These are phyloP conservation scores for Penicillium thymicola DNA, from an alignment of 2,329 filamentous ascomycete species.

Conservation along the genomic window DNA sequence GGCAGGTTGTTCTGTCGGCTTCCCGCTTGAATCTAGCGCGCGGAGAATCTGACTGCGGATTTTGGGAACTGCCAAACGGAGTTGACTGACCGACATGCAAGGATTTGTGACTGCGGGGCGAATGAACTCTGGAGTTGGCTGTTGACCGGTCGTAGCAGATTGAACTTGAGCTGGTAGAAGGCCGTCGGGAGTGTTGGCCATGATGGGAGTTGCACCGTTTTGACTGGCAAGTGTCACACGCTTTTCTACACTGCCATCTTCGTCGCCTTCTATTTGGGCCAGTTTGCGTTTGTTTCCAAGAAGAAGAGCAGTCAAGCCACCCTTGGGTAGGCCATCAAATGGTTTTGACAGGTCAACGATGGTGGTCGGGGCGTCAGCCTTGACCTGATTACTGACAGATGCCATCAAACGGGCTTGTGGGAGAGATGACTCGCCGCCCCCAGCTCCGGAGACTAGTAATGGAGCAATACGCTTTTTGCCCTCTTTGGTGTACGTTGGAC, in stretches of 20 bases:
- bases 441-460: conserved; percentile 84
- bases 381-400: conserved; percentile 62
- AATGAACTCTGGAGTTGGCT: conserved; percentile 75
- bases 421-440: conserved; percentile 79
- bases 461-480: conserved; percentile 95
- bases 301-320: conserved; percentile 78
- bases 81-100: conserved; percentile 73
- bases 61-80: conserved; percentile 82
- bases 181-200: conserved; percentile 73
- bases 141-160: conserved; percentile 57
- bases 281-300: conserved; percentile 92
- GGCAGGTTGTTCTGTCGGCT: conserved; percentile 41
- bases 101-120: conserved; percentile 85
- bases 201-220: conserved; percentile 68
- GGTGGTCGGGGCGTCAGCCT: conserved; percentile 72
- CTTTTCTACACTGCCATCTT: conserved; percentile 62
- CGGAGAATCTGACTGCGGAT: conserved; percentile 78
- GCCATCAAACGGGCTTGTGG: conserved; percentile 86
- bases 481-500: conserved; percentile 92
- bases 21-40: conserved; percentile 61
- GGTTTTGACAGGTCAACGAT: conserved; percentile 89
- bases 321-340: conserved; percentile 86
- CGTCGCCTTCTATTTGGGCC: conserved; percentile 68
- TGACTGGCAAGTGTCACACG: conserved; percentile 57
- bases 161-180: conserved; percentile 70